Conservation (phyloP, 2,329 filamentous ascomycete species). For the Nemania abortiva region DNA sequence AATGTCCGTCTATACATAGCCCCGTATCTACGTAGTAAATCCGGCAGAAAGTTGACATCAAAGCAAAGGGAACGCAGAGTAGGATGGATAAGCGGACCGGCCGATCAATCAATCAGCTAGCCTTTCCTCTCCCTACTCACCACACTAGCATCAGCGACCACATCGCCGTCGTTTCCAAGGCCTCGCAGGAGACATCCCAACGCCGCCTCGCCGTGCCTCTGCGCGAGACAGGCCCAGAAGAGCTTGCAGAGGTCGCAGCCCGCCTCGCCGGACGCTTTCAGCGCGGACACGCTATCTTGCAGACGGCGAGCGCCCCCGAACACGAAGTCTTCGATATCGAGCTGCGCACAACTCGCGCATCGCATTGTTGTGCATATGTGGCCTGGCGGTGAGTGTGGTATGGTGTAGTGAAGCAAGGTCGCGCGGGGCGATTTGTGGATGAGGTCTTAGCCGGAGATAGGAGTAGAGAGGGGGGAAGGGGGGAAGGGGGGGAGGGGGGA, state of each 20-base stretch:
- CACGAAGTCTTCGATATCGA: slow-evolving; percentile 14
- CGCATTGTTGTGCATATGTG: background rate
- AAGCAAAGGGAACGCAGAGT: no score
- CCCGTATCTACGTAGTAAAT: no score
- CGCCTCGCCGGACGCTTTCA: slow-evolving; percentile 26
- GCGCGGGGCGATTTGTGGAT: no score
- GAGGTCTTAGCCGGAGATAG: no score
- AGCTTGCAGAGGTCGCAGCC: slow-evolving; percentile 37
- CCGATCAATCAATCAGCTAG: no score
- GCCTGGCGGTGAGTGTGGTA: no score
- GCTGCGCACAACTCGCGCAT: slow-evolving; percentile 17
- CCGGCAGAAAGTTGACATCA: background rate
- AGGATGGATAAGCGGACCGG: no score
- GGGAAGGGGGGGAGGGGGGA: no score
- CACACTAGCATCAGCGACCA: background rate
- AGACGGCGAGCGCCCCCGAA: background rate
- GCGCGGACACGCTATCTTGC: slow-evolving; percentile 16
- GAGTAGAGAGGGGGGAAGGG: no score
- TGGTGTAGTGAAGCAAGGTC: no score
- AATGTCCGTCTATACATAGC: background rate
- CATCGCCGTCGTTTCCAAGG: background rate
- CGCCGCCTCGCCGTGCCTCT: background rate
- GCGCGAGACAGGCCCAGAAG: slow-evolving; percentile 14
- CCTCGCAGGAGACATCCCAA: slow-evolving; percentile 4
- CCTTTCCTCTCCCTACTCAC: slow-evolving; percentile 2